Evolutionary conservation across 176 grass and related monocot genomes (phyloP).

Genomic region (Panicum miliaceum): DNA sequence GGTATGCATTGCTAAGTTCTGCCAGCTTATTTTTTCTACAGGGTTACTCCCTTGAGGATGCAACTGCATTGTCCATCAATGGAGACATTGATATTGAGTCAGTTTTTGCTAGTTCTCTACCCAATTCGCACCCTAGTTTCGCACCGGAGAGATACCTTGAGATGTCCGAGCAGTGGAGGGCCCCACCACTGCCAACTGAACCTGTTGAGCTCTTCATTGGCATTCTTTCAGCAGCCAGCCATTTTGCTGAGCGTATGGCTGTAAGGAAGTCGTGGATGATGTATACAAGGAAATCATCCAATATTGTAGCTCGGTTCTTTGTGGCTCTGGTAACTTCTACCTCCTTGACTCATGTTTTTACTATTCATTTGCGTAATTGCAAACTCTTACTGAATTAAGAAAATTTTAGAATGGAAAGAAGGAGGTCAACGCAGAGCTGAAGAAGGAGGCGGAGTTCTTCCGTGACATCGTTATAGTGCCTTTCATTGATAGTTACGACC

Average conservation of each 20-base stretch:
- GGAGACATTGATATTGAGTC: conserved; percentile 82
- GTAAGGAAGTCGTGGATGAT: conserved; percentile 96
- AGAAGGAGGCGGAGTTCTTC: conserved; percentile 92
- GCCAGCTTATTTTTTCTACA: conserved; percentile 14
- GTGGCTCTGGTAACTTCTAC: conserved; percentile 82
- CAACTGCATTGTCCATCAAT: conserved; percentile 80
- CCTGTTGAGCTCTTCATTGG: conserved; percentile 92
- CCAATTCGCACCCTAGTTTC: conserved; percentile 78
- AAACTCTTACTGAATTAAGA: conserved; percentile 15
- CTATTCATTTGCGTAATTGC: background rate
- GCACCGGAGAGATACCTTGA: conserved; percentile 80
- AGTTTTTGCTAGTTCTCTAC: conserved; percentile 79
- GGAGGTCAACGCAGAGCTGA: conserved; percentile 77
- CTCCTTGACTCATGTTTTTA: background rate
- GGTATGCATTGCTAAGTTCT: conserved; percentile 32
- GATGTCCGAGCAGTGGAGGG: conserved; percentile 77
- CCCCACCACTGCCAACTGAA: conserved; percentile 68
- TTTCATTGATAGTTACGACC: conserved; percentile 97
- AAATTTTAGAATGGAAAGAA: conserved; percentile 79
- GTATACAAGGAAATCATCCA: conserved; percentile 77
- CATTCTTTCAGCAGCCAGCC: conserved; percentile 89
- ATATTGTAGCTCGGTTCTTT: conserved; percentile 89
- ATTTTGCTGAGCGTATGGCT: conserved; percentile 98
- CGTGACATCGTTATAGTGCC: conserved; percentile 91
- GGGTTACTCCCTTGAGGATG: conserved; percentile 94